Base-by-base conservation (phyloP, 139 green algal species). In the Tetradesmus lagerheimii region DNA sequence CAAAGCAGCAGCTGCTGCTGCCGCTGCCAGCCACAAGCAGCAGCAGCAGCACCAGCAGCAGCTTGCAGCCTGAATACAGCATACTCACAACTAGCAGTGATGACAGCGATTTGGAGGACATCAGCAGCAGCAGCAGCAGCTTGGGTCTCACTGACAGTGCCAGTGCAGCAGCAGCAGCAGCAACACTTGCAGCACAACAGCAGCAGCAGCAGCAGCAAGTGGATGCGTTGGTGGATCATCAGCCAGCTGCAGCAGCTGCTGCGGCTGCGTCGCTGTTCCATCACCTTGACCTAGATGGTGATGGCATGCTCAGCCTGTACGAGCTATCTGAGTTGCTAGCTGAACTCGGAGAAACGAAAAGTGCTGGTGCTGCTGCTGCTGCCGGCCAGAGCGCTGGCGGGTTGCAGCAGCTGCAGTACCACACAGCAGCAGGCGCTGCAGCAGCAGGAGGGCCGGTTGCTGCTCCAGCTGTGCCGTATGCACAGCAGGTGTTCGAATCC, bases 211-310 rank as follows among this genome's bases (percentile, higher is more conserved):
- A 12, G 90, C 89, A 47, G 89, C 83, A 71, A 23, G 57, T 31
- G n/a, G 57, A 31, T 71, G 18, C 57, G 27, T 6, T 50, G n/a
- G n/a, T 81, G 12, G 66, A 80, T 11, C 38, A 80, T 31, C 64
- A 83, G 43, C 85, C 85, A 38, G 47, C 43, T 31, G 86, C 75
- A 50, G 27, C 50, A 62, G 75, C 47, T 23, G 62, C 86, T 5
- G 87, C 89, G 43, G 91, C 90, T 50, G 89, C 86, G n/a, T 87
- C 64, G 8, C 84, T 95, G 78, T 95, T 95, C 83, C 77, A 89
- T 20, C 90, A 93, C 83, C 84, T 97, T 37, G 95, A 97, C 71
- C 67, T 80, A 14, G 93, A 97, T 89, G 93, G 94, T 5, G 94
- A 97, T 67, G 95, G 94, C 5, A 57, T 77, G 34, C 62, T 96